These are phyloP conservation scores for Coleophoma eucalyptorum DNA, from an alignment of 2,329 filamentous ascomycete species.

Conservation along the genomic window DNA sequence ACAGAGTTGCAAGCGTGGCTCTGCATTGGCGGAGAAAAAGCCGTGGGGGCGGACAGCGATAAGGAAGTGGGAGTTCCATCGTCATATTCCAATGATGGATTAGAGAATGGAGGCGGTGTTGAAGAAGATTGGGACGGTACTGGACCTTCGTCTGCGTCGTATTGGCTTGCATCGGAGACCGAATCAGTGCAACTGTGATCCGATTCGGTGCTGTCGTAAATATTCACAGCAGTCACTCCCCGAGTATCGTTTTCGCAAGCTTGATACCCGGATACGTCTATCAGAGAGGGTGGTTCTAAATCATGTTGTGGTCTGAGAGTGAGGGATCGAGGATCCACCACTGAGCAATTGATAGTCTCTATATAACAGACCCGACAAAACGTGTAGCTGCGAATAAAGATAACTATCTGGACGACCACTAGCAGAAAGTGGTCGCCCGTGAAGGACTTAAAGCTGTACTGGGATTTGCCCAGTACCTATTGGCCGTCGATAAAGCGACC, in stretches of 20 bases:
- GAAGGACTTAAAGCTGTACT: no score
- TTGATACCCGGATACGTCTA: neutral
- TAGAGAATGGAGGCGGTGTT: slow-evolving; percentile 2
- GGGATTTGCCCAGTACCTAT: no score
- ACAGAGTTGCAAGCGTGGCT: no score
- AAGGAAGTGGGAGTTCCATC: slow-evolving; percentile 2
- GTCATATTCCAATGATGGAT: slow-evolving; percentile 9
- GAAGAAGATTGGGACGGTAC: slow-evolving; percentile 2
- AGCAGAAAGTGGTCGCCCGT: neutral
- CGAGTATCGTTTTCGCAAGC: slow-evolving; percentile 1
- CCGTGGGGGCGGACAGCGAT: neutral
- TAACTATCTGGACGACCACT: neutral
- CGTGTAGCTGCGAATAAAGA: neutral
- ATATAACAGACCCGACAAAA: neutral
- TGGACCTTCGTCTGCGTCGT: slow-evolving; percentile 11
- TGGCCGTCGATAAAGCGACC: no score
- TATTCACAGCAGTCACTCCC: slow-evolving; percentile 13
- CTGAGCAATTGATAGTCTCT: neutral
- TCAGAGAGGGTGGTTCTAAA: neutral
- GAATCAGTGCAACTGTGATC: slow-evolving; percentile 9
- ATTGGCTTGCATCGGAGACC: slow-evolving; percentile 16
- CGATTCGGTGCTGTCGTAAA: slow-evolving; percentile 11
- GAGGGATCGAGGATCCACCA: neutral
- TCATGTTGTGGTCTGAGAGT: neutral
- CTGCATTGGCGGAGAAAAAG: neutral